These are phyloP conservation scores for Pseudogymnoascus sp. DNA, from an alignment of 2,329 filamentous ascomycete species.

Conservation along the genomic window DNA sequence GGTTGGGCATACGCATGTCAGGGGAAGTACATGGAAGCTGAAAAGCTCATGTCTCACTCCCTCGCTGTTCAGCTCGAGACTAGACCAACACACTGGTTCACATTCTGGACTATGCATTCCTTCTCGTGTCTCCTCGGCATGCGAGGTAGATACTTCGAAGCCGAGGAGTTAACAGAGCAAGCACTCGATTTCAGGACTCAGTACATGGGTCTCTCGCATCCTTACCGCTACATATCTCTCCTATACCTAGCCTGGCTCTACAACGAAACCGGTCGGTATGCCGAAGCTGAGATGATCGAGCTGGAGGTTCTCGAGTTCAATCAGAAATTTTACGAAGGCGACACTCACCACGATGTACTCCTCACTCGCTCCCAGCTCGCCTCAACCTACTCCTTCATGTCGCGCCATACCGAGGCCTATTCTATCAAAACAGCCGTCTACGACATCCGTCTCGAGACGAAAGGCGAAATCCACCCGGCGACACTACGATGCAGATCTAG, in stretches of 20 bases:
- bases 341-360: not conserved
- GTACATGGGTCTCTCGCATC: not conserved
- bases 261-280: not conserved
- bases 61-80: not conserved
- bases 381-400: not conserved
- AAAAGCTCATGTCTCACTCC: not conserved
- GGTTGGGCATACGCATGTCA: not conserved
- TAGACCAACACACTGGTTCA: not conserved
- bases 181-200: not conserved
- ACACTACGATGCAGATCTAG: not conserved
- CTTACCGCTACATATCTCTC: not conserved
- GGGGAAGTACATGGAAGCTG: not conserved
- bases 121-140: not conserved
- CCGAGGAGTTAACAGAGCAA: not conserved
- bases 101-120: not conserved
- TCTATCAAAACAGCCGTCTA: not conserved
- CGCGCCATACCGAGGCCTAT: not conserved
- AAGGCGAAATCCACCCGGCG: not conserved
- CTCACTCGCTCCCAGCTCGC: not conserved
- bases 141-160: not conserved
- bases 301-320: conserved; percentile 5
- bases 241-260: not conserved
- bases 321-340: not conserved
- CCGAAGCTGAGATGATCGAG: not conserved
- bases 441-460: not conserved